Conservation (phyloP, 257 asterid species). For the Marsdenia floribunda region DNA sequence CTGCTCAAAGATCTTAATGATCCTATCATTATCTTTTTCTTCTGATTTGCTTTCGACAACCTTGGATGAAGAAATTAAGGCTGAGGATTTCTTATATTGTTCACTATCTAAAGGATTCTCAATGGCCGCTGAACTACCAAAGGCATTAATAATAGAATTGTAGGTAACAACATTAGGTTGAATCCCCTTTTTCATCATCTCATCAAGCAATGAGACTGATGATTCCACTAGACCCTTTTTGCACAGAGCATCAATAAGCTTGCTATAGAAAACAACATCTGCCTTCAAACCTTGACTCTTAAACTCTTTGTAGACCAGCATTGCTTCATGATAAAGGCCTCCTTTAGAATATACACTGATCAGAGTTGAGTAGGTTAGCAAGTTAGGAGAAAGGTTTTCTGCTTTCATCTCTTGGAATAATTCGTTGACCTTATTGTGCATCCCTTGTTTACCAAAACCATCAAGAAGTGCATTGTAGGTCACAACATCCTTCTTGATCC, state of each 20-base stretch:
- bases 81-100: slow-evolving; percentile 31
- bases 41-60: slow-evolving; percentile 22
- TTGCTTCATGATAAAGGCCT: slow-evolving; percentile 59
- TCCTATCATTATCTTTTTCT: slow-evolving; percentile 40
- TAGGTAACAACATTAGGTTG: slow-evolving; percentile 93
- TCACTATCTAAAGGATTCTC: slow-evolving; percentile 27
- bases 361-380: slow-evolving; percentile 74
- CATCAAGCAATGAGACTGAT: slow-evolving; percentile 66
- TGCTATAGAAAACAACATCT: slow-evolving; percentile 92
- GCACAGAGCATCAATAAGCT: slow-evolving; percentile 84
- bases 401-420: slow-evolving; percentile 68
- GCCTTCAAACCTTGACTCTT: slow-evolving; percentile 73
- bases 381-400: slow-evolving; percentile 62
- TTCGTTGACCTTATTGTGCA: slow-evolving; percentile 65
- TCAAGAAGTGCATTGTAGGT: slow-evolving; percentile 85
- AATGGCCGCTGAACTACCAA: slow-evolving; percentile 47
- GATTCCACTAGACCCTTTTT: slow-evolving; percentile 85
- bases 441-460: slow-evolving; percentile 88
- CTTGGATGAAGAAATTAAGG: slow-evolving; percentile 18
- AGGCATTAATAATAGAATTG: slow-evolving; percentile 88
- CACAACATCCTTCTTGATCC: slow-evolving; percentile 88
- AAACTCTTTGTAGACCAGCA: slow-evolving; percentile 64
- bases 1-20: slow-evolving; percentile 60
- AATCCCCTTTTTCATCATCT: slow-evolving; percentile 90
- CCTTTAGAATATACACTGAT: slow-evolving; percentile 85